phyloP scores from a whole-genome alignment of 345 rosid species.

The Syzygium oleosum region DNA sequence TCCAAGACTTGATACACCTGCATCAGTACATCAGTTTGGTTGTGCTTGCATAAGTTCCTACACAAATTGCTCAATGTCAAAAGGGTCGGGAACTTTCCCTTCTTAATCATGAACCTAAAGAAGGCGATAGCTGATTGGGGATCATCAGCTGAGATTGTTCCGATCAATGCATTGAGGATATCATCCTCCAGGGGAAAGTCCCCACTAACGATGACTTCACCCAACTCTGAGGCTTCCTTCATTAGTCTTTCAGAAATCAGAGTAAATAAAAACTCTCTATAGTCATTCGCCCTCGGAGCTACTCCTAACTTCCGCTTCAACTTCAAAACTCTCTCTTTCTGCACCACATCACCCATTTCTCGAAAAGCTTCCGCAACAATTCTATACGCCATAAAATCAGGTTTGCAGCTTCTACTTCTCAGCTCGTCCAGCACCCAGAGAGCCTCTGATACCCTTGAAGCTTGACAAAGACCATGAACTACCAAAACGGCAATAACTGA shows the following conservation, averaged over 20 bases:
- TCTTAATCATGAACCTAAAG: conserved; percentile 38
- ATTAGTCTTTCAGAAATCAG: conserved; percentile 49
- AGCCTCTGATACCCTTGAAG: conserved; percentile 57
- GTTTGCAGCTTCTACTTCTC: conserved; percentile 62
- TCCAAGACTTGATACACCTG: conserved; percentile 43
- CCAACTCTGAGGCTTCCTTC: conserved; percentile 60
- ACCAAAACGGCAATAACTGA: conserved; percentile 61
- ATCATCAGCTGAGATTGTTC: conserved; percentile 63
- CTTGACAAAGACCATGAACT: conserved; percentile 63
- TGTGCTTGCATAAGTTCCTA: conserved; percentile 56
- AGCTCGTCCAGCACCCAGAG: conserved; percentile 56
- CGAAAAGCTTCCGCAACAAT: conserved; percentile 69
- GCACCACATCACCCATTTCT: conserved; percentile 33
- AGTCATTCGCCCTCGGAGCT: conserved; percentile 73
- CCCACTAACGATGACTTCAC: conserved; percentile 59
- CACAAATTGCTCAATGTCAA: conserved; percentile 58
- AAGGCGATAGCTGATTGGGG: conserved; percentile 49
- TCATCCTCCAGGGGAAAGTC: conserved; percentile 67
- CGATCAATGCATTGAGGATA: conserved; percentile 56
- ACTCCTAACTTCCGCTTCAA: conserved; percentile 91
- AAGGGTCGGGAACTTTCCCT: conserved; percentile 46
- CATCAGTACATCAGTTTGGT: conserved; percentile 40
- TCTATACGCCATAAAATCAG: conserved; percentile 90
- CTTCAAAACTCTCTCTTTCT: conserved; percentile 56
- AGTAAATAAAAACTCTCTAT: conserved; percentile 50